Evolutionary conservation across 2,329 filamentous ascomycete genomes (phyloP).

Genomic region (Fusarium neocosmosporiellum): DNA sequence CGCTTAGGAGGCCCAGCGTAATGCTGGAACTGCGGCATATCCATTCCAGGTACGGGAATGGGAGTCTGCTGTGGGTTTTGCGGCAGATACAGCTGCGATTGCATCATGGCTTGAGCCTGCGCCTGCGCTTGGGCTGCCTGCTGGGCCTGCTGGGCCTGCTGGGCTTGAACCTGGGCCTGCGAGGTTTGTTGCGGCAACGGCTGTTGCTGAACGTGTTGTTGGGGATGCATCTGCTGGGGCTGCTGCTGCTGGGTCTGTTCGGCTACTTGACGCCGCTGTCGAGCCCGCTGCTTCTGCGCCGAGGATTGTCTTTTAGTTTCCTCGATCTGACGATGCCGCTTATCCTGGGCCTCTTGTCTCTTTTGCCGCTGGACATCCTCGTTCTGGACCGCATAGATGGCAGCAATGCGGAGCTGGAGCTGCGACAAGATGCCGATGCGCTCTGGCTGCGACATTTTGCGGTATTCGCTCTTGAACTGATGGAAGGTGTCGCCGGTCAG

Average conservation of each 20-base stretch:
- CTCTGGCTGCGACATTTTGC: constrained; percentile 55
- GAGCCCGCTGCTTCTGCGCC: constrained; percentile 39
- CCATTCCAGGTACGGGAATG: constrained; percentile 44
- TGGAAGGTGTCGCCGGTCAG: constrained; percentile 58
- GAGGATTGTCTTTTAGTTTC: constrained; percentile 44
- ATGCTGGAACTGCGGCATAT: constrained; percentile 45
- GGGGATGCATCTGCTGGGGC: constrained; percentile 34
- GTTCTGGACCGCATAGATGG: constrained; percentile 58
- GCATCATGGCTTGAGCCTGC: constrained; percentile 42
- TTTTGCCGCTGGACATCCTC: constrained; percentile 56
- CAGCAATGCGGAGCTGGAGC: constrained; percentile 56
- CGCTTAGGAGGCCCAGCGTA: constrained; percentile 46
- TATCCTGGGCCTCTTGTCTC: constrained; percentile 53
- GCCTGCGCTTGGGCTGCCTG: constrained; percentile 38
- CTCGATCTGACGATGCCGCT: constrained; percentile 53
- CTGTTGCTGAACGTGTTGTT: constrained; percentile 42
- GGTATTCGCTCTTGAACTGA: constrained; percentile 57
- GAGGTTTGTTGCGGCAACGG: constrained; percentile 38
- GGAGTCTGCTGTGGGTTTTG: constrained; percentile 40
- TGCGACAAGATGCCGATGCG: constrained; percentile 53
- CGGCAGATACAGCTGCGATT: constrained; percentile 44
- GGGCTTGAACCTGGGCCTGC: constrained; percentile 41
- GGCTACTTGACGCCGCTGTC: constrained; percentile 40
- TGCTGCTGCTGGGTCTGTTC: constrained; percentile 43
- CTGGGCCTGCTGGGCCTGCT: constrained; percentile 43